Base-by-base conservation (phyloP, 192 early-diverging fungal species). In the Rhizoclosmatium globosum region DNA sequence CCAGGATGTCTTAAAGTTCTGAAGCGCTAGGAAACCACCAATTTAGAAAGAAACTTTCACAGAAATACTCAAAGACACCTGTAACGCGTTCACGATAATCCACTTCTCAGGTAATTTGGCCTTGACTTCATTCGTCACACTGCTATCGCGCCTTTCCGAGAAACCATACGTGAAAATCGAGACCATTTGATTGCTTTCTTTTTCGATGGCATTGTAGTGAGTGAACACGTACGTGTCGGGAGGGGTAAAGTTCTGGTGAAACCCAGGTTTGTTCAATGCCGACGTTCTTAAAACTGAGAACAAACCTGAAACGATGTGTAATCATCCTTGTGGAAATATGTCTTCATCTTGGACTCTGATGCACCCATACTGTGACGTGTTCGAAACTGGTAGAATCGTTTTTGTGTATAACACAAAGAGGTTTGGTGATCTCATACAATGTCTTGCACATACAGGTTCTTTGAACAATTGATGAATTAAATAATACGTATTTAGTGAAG, bases 1-100 rank as follows among this genome's bases (percentile, higher is more conserved):
- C 84, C 84, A 11, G 84, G 84, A 62, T 85, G 84, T 2, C 84
- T 48, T 15, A 85, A 68, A 4, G 84, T 82, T 60, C 71, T 69
- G 31, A 81, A 45, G 1, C 79, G 44, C 73, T 76, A 45, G 2
- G 1, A 64, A 46, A 50, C 47, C 11, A 44, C 48, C 2, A 69
- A 19, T 62, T 6, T 43, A 45, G 9, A 62, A 46, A 7, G 2
- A 19, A 71, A 77, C 50, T 1, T 19, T 4, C 42, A 47, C 7
- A 38, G 4, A 68, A 68, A 19, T 68, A 11, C 4, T 42, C 4
- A 19, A 68, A 15, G 9, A 19, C 13, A 77, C 75, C 75, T 77
- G 75, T 42, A 77, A 38, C 64, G 75, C 48, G 75, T 68, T 77
- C 23, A 56, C 19, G 67, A 77, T 65, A 56, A 77, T 68, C 53